phyloP scores from a whole-genome alignment of 176 grass and related monocot species.

The Saccharum spontaneum region DNA sequence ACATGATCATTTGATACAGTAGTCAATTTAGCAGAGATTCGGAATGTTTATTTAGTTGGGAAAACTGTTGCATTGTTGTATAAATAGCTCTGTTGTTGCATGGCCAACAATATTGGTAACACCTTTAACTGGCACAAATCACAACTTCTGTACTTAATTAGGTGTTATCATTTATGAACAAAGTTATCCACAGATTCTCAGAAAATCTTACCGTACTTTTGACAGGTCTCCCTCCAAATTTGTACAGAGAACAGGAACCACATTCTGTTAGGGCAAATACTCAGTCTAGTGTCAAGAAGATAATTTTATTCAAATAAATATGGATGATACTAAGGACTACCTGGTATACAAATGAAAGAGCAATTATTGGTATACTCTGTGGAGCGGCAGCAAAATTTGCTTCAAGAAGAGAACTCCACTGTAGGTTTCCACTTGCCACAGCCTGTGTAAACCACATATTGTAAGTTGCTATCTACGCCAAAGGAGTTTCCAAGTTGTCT shows the following conservation, averaged over 20 bases:
- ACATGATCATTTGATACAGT: no score
- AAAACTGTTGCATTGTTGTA: neutral
- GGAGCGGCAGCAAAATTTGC: slow-evolving; percentile 70
- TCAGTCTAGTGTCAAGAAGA: slow-evolving; percentile 32
- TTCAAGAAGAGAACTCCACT: slow-evolving; percentile 82
- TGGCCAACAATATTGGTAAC: neutral
- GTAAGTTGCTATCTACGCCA: neutral
- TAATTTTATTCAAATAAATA: slow-evolving; percentile 11
- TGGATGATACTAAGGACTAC: slow-evolving; percentile 40
- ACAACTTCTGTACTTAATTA: slow-evolving; percentile 4
- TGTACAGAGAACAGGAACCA: slow-evolving; percentile 91
- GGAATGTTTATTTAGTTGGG: neutral
- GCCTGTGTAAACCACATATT: slow-evolving; percentile 42
- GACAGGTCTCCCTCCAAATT: slow-evolving; percentile 87
- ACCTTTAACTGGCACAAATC: neutral
- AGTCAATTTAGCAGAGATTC: neutral
- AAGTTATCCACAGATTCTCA: neutral
- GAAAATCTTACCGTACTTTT: slow-evolving; percentile 74
- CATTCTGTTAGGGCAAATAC: slow-evolving; percentile 69
- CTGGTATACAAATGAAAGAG: slow-evolving; percentile 95
- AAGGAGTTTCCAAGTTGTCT: slow-evolving; percentile 16
- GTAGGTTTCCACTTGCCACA: slow-evolving; percentile 66
- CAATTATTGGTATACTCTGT: slow-evolving; percentile 91
- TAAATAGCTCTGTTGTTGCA: slow-evolving; percentile 8
- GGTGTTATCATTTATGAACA: neutral